Evolutionary conservation across 495 filamentous ascomycete species (phyloP).

Genomic region (Xylaria acuta): DNA sequence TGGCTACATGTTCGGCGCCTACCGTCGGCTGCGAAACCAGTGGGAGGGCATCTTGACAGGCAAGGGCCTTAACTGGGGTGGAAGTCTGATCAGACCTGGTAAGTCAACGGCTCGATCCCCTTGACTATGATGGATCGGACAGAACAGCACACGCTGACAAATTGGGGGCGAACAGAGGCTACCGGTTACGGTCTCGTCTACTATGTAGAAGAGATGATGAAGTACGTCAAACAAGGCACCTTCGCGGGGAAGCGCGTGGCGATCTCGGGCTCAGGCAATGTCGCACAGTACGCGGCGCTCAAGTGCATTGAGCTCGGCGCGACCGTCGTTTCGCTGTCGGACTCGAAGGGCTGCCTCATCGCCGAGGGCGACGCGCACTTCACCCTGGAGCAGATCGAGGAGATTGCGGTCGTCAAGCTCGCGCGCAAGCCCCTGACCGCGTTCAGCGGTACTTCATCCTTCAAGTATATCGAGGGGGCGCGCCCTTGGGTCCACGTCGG

Average conservation of each 20-base stretch:
- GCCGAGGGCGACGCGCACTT: constrained; percentile 69
- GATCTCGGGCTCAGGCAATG: constrained; percentile 97
- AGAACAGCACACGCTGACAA: constrained; percentile 10
- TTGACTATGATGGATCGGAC: not conserved
- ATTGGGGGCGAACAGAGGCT: constrained; percentile 67
- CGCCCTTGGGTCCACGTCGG: constrained; percentile 91
- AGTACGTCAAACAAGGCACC: constrained; percentile 82
- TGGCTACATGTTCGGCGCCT: constrained; percentile 94
- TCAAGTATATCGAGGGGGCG: constrained; percentile 87
- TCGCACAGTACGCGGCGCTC: constrained; percentile 96
- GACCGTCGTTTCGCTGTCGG: constrained; percentile 90
- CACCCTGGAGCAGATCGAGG: constrained; percentile 75
- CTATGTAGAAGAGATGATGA: constrained; percentile 97
- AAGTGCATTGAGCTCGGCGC: constrained; percentile 97
- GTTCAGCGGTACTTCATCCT: constrained; percentile 59
- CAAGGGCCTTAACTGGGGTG: constrained; percentile 93
- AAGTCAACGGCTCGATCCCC: constrained; percentile 12
- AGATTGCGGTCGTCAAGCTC: constrained; percentile 85
- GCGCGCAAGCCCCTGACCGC: constrained; percentile 80
- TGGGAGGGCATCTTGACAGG: constrained; percentile 96
- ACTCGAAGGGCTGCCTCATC: constrained; percentile 85
- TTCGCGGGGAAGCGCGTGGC: constrained; percentile 94
- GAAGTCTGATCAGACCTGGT: constrained; percentile 85
- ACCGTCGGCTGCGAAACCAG: constrained; percentile 84
- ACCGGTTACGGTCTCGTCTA: constrained; percentile 98